phyloP scores from a whole-genome alignment of 352 stramenopile species.

The Phytophthora vignae region DNA sequence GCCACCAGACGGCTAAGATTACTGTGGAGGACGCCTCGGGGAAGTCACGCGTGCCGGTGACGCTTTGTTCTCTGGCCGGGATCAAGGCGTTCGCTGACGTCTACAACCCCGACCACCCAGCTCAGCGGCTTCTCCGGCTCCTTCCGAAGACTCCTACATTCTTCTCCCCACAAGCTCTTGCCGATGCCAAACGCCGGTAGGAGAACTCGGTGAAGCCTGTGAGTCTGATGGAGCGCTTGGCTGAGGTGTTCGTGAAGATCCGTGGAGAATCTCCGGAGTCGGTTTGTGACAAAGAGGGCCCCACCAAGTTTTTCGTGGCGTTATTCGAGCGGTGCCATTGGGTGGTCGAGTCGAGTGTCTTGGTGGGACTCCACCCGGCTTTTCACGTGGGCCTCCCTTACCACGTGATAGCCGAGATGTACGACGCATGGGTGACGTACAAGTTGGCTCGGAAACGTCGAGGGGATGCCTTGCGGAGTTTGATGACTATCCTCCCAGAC shows the following conservation, averaged over 20 bases:
- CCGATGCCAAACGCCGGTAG: background rate
- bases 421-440: background rate
- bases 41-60: background rate
- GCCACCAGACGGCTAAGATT: background rate
- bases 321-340: background rate
- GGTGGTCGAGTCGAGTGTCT: background rate
- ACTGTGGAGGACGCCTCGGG: background rate
- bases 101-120: background rate
- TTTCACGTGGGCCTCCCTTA: background rate
- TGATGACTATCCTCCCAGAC: background rate
- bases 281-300: too few species aligned
- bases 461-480: background rate
- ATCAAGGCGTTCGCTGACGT: background rate
- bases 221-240: background rate
- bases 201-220: background rate
- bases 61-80: background rate
- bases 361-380: background rate
- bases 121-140: background rate
- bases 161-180: background rate
- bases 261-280: background rate
- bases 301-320: background rate
- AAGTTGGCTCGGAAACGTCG: background rate
- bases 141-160: background rate
- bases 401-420: background rate
- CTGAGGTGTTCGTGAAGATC: background rate